A percentile compares a stretch with the other conserved stretches of the same genome.
Evolutionary conservation across 345 rosid species (phyloP).

Genomic region (Ailanthus altissimus): DNA sequence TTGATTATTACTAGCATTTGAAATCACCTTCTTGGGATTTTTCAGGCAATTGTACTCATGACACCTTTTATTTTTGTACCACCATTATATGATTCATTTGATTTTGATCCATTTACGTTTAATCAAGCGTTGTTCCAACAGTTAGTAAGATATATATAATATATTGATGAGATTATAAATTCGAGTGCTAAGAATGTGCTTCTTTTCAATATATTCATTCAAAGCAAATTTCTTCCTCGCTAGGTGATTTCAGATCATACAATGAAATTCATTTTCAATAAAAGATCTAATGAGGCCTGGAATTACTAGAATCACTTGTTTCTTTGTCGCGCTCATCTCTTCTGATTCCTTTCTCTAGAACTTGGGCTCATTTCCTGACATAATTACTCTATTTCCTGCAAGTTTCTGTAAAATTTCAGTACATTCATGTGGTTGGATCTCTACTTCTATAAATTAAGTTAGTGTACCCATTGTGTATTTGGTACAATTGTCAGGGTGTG

Average conservation of each 20-base stretch:
- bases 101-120: not conserved
- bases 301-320: not conserved
- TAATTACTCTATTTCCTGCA: no score
- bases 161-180: not conserved
- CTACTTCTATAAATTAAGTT: not conserved
- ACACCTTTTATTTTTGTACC: no score
- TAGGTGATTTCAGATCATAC: not conserved
- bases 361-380: not conserved
- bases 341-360: not conserved
- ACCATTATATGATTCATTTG: not conserved
- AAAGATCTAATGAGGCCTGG: not conserved
- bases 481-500: not conserved
- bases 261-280: not conserved
- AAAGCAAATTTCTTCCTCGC: not conserved
- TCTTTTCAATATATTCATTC: not conserved
- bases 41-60: not conserved
- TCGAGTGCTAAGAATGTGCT: not conserved
- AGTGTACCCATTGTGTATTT: not conserved
- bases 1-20: not conserved
- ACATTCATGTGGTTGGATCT: not conserved
- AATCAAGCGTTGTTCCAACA: not conserved
- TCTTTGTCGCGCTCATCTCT: not conserved
- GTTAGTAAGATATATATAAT: not conserved
- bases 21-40: not conserved
- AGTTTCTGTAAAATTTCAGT: not conserved